phyloP scores from a whole-genome alignment of 192 early-diverging fungal species.

The Phlyctochytrium planicorne region DNA sequence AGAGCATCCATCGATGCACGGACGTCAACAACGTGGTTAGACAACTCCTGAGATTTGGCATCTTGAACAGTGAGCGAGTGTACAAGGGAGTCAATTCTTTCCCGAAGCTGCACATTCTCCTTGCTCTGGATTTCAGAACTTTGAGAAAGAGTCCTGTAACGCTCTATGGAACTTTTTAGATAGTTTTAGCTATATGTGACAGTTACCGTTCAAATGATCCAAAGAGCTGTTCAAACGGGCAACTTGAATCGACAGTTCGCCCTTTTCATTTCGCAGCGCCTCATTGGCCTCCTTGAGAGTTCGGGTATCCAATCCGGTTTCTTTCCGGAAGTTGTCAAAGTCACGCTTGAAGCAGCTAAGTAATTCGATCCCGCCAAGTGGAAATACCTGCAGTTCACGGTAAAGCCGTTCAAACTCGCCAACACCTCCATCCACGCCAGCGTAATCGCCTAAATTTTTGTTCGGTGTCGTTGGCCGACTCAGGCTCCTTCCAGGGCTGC shows the following conservation, averaged over 20 bases:
- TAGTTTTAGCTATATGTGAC: constrained; percentile 3
- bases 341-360: constrained; percentile 49
- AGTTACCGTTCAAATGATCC: constrained; percentile 41
- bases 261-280: constrained; percentile 51
- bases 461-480: not conserved
- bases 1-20: constrained; percentile 50
- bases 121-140: constrained; percentile 53
- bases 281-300: constrained; percentile 55
- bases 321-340: constrained; percentile 66
- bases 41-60: constrained; percentile 54
- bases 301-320: constrained; percentile 57
- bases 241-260: constrained; percentile 61
- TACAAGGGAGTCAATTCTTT: constrained; percentile 54
- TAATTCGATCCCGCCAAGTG: not conserved
- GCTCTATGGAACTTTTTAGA: constrained; percentile 28
- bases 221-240: constrained; percentile 62
- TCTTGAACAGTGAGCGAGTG: constrained; percentile 57
- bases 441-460: not conserved
- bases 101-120: constrained; percentile 63
- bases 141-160: constrained; percentile 60
- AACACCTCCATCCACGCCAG: not conserved
- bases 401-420: not conserved
- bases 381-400: not conserved
- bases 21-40: constrained; percentile 46
- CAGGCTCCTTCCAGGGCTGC: not conserved